These are phyloP conservation scores for Chlamydomonas sp. DNA, from an alignment of 139 green algal species.

Conservation along the genomic window DNA sequence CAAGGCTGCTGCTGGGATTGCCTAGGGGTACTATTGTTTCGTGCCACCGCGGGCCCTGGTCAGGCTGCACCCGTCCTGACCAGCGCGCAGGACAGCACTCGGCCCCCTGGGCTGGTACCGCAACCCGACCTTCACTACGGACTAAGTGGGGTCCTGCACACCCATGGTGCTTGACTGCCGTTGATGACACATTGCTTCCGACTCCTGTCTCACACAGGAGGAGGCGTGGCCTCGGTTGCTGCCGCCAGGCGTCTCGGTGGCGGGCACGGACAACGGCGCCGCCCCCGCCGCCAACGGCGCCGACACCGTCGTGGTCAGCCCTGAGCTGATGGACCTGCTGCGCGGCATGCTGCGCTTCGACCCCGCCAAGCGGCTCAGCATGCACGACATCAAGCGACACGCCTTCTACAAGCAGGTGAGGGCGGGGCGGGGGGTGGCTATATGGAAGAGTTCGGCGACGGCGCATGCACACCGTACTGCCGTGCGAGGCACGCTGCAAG, in stretches of 20 bases:
- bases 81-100: too few relatives aligned
- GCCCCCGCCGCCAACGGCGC: background rate
- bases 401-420: conserved; percentile 57
- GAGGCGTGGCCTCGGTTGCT: background rate
- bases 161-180: too few relatives aligned
- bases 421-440: conserved; percentile 19
- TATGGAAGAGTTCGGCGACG: too few relatives aligned
- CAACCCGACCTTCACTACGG: too few relatives aligned
- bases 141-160: too few relatives aligned
- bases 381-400: conserved; percentile 58
- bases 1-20: background rate
- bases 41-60: too few relatives aligned
- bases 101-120: too few relatives aligned
- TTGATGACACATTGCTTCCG: too few relatives aligned
- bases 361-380: conserved; percentile 52
- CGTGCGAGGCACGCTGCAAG: background rate
- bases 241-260: background rate
- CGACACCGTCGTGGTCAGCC: background rate
- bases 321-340: conserved; percentile 56
- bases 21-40: background rate
- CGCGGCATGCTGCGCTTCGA: conserved; percentile 53
- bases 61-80: too few relatives aligned
- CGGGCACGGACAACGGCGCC: too few relatives aligned
- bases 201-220: too few relatives aligned
- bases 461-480: background rate